Conservation (phyloP, 83 land plant species). For the Diphasiastrum complanatum region DNA sequence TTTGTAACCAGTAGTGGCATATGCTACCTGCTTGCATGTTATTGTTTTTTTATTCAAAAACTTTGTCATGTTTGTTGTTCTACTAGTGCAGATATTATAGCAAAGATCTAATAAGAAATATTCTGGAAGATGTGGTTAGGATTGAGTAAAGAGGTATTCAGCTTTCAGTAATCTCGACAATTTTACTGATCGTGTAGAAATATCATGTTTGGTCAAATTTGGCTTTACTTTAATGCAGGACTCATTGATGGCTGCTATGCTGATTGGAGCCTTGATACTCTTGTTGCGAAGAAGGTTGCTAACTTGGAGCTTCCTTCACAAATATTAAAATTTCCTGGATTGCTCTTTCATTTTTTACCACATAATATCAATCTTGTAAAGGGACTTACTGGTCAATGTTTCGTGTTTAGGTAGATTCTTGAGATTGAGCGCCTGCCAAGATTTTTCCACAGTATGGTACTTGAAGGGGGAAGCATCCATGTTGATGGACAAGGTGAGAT, state of each 20-base stretch:
- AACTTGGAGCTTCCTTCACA: not conserved
- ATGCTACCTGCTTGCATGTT: not conserved
- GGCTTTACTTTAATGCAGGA: conserved; percentile 32
- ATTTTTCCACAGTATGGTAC: conserved; percentile 61
- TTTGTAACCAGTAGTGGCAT: too few species aligned
- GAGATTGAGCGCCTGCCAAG: conserved; percentile 63
- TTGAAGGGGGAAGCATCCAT: conserved; percentile 96
- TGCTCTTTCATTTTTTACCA: not conserved
- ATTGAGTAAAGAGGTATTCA: too few species aligned
- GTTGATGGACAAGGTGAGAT: conserved; percentile 89
- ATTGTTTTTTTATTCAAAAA: conserved; percentile 4
- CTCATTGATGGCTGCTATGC: conserved; percentile 50
- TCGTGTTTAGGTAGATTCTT: conserved; percentile 56
- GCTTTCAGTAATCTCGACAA: too few species aligned
- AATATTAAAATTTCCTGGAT: conserved; percentile 4
- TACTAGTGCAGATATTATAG: not conserved
- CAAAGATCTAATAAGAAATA: not conserved
- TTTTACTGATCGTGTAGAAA: too few species aligned
- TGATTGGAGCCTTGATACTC: conserved; percentile 71
- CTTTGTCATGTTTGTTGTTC: conserved; percentile 12
- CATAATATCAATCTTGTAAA: not conserved
- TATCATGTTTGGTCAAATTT: not conserved
- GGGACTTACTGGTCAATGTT: not conserved
- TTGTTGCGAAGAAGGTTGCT: conserved; percentile 77
- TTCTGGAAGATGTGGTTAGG: too few species aligned